A percentile compares a stretch with the other conserved stretches of the same genome.
phyloP scores from a whole-genome alignment of 2,329 filamentous ascomycete genomes.

The Knufia fluminis region DNA sequence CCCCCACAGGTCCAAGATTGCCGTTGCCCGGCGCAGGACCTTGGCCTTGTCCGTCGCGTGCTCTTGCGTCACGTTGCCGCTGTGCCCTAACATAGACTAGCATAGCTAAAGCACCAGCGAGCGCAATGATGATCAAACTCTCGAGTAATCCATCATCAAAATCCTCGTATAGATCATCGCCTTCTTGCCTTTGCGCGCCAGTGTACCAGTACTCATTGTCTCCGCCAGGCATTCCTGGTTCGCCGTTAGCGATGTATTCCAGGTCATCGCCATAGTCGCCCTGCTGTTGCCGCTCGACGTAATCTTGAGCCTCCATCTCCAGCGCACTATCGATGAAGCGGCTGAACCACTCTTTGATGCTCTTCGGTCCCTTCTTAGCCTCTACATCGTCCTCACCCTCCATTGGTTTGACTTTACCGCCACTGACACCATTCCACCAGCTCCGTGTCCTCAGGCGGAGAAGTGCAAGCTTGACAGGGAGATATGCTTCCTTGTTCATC shows the following conservation, averaged over 20 bases:
- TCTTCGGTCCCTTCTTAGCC: slow-evolving; percentile 59
- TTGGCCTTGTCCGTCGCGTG: slow-evolving; percentile 23
- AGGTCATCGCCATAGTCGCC: slow-evolving; percentile 34
- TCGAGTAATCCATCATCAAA: slow-evolving; percentile 73
- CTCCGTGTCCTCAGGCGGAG: slow-evolving; percentile 76
- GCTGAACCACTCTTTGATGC: slow-evolving; percentile 73
- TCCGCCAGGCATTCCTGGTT: slow-evolving; percentile 47
- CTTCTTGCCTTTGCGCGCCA: neutral
- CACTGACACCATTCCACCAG: slow-evolving; percentile 88
- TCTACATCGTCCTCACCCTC: slow-evolving; percentile 54
- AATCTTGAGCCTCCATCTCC: slow-evolving; percentile 55
- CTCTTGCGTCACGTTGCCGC: slow-evolving; percentile 48
- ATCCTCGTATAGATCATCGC: slow-evolving; percentile 36
- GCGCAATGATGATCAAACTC: slow-evolving; percentile 69
- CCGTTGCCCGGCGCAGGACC: slow-evolving; percentile 1
- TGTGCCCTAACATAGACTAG: slow-evolving; percentile 74
- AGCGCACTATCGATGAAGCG: slow-evolving; percentile 70
- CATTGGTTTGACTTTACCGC: slow-evolving; percentile 86
- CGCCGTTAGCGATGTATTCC: slow-evolving; percentile 33
- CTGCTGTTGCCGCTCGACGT: slow-evolving; percentile 41
- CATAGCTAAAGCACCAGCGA: slow-evolving; percentile 64
- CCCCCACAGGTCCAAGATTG: slow-evolving; percentile 5
- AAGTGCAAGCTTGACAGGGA: slow-evolving; percentile 81
- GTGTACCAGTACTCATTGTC: slow-evolving; percentile 26
- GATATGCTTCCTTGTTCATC: slow-evolving; percentile 85